phyloP scores from a whole-genome alignment of 2,329 filamentous ascomycete genomes.

The Aspergillus piperis region DNA sequence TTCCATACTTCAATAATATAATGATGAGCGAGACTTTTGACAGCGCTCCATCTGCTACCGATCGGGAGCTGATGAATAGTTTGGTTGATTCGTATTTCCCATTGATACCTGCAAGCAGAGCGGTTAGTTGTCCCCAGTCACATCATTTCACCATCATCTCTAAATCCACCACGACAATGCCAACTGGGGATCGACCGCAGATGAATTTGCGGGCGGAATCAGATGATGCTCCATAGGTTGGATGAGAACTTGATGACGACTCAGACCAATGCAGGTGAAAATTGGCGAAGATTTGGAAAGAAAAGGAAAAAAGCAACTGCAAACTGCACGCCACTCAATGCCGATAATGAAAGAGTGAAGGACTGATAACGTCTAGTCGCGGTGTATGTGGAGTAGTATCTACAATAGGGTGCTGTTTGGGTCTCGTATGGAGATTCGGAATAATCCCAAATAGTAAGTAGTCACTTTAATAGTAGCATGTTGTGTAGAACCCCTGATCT shows the following conservation, averaged over 20 bases:
- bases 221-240: not conserved
- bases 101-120: not conserved
- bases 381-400: not conserved
- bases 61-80: not conserved
- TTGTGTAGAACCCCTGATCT: not conserved
- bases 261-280: not conserved
- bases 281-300: not conserved
- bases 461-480: not conserved
- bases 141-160: slow-evolving; percentile 10
- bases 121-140: not conserved
- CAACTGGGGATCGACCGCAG: not conserved
- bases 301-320: not conserved
- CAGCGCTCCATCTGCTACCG: not conserved
- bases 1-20: not conserved
- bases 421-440: not conserved
- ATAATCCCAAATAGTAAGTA: not conserved
- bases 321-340: not conserved
- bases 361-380: slow-evolving; percentile 2
- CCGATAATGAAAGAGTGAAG: not conserved
- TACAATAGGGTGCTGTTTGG: not conserved
- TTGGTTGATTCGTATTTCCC: not conserved
- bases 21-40: not conserved
- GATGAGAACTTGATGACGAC: not conserved
- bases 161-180: not conserved
- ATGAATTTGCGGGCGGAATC: not conserved